Evolutionary conservation across 805 yeast species (phyloP).

Genomic region (Starmerella etchellsii): DNA sequence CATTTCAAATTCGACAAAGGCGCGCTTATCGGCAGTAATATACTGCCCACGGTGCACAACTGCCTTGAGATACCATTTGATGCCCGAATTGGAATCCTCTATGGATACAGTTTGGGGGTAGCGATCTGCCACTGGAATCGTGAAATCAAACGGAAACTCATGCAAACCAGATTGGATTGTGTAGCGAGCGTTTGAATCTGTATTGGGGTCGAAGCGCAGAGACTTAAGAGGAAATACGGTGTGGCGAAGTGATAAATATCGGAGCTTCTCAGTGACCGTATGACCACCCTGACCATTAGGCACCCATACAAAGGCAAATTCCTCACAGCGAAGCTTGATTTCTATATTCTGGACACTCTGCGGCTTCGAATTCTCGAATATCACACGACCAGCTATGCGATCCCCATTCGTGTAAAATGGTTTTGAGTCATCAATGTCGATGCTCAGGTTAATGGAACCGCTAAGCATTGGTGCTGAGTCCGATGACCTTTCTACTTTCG

Average conservation of each 20-base stretch:
- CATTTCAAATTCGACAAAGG: conserved; percentile 9
- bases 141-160: conserved; percentile 15
- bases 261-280: conserved; percentile 11
- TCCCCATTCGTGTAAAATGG: conserved; percentile 19
- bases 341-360: conserved; percentile 12
- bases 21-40: conserved; percentile 6
- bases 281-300: conserved; percentile 18
- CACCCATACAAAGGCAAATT: conserved; percentile 18
- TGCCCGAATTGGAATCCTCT: conserved; percentile 9
- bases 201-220: conserved; percentile 1
- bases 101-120: conserved; percentile 14
- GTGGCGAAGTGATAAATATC: conserved; percentile 7
- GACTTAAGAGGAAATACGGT: conserved; percentile 11
- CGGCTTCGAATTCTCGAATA: conserved; percentile 8
- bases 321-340: conserved; percentile 18
- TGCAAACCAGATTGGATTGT: conserved; percentile 14
- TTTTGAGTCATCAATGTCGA: conserved; percentile 4
- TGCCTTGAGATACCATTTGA: conserved; percentile 18
- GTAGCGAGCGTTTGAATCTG: conserved; percentile 5
- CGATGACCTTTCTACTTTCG: too few relatives aligned
- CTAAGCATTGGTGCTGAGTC: conserved; percentile 7
- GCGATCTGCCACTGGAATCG: conserved; percentile 9
- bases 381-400: conserved; percentile 9
- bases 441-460: neutral
- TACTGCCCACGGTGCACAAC: conserved; percentile 14